Evolutionary conservation across 2,329 filamentous ascomycete genomes (phyloP).

Genomic region (Huntiella abstrusa): DNA sequence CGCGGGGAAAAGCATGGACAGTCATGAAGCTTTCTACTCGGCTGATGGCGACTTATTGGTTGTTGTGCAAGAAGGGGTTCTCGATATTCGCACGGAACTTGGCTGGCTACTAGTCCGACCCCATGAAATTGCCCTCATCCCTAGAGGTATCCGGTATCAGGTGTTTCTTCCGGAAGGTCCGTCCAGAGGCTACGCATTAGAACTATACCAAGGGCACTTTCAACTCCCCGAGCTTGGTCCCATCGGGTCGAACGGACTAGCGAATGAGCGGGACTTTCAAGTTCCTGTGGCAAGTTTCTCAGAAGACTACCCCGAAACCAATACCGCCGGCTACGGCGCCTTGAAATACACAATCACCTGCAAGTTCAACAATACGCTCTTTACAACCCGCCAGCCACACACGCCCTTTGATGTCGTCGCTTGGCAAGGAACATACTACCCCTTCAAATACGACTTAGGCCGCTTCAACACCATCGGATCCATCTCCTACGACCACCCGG

Average conservation of each 20-base stretch:
- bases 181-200: constrained; percentile 50
- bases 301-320: constrained; percentile 26
- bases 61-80: constrained; percentile 48
- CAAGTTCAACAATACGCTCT: constrained; percentile 51
- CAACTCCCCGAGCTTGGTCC: constrained; percentile 47
- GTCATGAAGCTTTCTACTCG: constrained; percentile 55
- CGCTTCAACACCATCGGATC: constrained; percentile 58
- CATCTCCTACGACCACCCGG: constrained; percentile 58
- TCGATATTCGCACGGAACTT: constrained; percentile 56
- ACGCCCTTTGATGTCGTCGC: constrained; percentile 63
- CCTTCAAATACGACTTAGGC: constrained; percentile 65
- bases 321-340: constrained; percentile 16
- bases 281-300: constrained; percentile 46
- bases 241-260: constrained; percentile 49
- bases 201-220: constrained; percentile 50
- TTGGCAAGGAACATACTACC: constrained; percentile 66
- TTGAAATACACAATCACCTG: constrained; percentile 31
- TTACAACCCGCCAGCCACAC: constrained; percentile 45
- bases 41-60: constrained; percentile 61
- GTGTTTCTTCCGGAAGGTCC: constrained; percentile 40
- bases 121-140: constrained; percentile 54
- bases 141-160: constrained; percentile 49
- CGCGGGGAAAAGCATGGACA: constrained; percentile 52
- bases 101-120: constrained; percentile 50
- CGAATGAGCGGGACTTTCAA: constrained; percentile 54